Conservation (phyloP, 192 early-diverging fungal genomes). For the Diversispora epigaea region DNA sequence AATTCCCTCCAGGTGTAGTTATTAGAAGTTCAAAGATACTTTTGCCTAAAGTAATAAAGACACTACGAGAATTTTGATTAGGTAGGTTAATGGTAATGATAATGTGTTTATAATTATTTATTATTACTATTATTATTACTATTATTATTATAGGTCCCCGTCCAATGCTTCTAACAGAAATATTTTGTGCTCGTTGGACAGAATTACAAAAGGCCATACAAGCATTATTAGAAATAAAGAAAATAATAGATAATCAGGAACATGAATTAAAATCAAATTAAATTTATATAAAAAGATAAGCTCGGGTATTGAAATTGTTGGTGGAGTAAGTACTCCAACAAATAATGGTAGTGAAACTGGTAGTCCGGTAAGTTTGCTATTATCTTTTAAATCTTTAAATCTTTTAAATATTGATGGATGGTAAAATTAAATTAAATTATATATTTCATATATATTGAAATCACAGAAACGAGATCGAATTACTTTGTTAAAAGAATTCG, state of each 20-base stretch:
- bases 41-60: constrained; percentile 49
- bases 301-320: not conserved
- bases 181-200: constrained; percentile 78
- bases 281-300: not conserved
- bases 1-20: constrained; percentile 62
- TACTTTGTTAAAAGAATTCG: not conserved
- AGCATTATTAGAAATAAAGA: constrained; percentile 79
- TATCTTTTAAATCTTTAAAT: no score
- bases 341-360: no score
- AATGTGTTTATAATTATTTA: not conserved
- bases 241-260: constrained; percentile 77
- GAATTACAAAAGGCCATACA: constrained; percentile 73
- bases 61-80: constrained; percentile 58
- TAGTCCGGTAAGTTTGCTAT: constrained; percentile 2
- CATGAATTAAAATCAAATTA: constrained; percentile 59
- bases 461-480: constrained; percentile 1
- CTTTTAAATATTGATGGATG: not conserved
- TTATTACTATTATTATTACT: not conserved
- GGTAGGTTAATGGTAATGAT: constrained; percentile 36
- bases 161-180: constrained; percentile 82
- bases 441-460: not conserved
- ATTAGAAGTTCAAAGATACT: constrained; percentile 62
- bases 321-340: no score
- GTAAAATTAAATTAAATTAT: not conserved
- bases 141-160: constrained; percentile 5